A percentile compares a stretch with the other conserved stretches of the same genome.
These are phyloP conservation scores for Boletus sp. DNA, from an alignment of 1,284 basidiomycete genomes.

Conservation along the genomic window DNA sequence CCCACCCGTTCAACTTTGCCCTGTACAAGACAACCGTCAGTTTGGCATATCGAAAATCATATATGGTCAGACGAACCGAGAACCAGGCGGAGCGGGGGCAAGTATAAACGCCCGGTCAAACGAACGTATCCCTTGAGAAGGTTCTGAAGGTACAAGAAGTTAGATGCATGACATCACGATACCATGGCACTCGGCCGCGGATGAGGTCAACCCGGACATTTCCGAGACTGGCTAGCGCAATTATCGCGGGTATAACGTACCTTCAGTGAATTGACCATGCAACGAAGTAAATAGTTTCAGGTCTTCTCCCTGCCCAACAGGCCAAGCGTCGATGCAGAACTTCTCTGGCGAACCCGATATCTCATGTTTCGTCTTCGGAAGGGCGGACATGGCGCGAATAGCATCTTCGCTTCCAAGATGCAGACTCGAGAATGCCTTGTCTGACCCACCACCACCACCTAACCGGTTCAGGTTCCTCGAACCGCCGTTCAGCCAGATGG, in stretches of 20 bases:
- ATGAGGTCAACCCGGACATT: constrained; percentile 16
- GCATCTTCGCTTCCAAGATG: constrained; percentile 76
- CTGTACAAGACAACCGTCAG: constrained; percentile 43
- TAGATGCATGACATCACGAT: constrained; percentile 25
- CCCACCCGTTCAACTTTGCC: constrained; percentile 85
- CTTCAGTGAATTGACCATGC: constrained; percentile 92
- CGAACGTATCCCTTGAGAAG: constrained; percentile 75
- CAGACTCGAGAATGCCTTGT: constrained; percentile 69
- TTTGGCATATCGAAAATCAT: not conserved
- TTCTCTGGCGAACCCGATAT: constrained; percentile 73
- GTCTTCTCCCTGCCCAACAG: constrained; percentile 63
- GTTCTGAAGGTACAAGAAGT: constrained; percentile 43
- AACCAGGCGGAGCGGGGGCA: constrained; percentile 78
- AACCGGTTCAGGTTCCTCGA: constrained; percentile 81
- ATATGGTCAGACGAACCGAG: constrained; percentile 60
- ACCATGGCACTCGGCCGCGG: constrained; percentile 8
- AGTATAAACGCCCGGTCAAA: constrained; percentile 95
- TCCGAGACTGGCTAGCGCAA: constrained; percentile 19
- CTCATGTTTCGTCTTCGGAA: constrained; percentile 85
- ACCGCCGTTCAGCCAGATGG: constrained; percentile 62
- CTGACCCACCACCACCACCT: constrained; percentile 50
- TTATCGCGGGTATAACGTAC: constrained; percentile 49
- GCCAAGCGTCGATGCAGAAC: constrained; percentile 91
- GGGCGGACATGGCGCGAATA: constrained; percentile 59
- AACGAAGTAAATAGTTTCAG: constrained; percentile 79